Base-by-base conservation (phyloP, 2,329 filamentous ascomycete species). In the Ceratocystis huliohia region DNA sequence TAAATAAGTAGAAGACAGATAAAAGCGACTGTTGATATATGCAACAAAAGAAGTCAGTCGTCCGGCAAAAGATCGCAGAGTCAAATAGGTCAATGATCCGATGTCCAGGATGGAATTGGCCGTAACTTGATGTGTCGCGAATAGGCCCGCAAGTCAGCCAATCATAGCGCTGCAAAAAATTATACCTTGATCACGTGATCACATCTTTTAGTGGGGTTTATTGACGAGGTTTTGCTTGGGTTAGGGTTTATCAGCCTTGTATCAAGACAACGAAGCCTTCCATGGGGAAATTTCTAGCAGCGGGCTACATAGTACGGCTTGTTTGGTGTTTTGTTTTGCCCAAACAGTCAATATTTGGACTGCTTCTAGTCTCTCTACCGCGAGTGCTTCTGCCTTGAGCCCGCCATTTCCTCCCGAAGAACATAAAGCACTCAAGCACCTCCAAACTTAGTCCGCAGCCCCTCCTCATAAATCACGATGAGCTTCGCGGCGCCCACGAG, bases 401-500 rank as follows among this genome's bases (percentile, higher is more conserved):
- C 10, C 53, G 2, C 28, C 6, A 37, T 15, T 20, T 53, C 10
- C 5, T 53, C 17, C 28, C 17, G 56, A 10, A 37, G 22, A 28
- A 28, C 17, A 28, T 3, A 37, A 59, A 25, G 22, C 53, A 13
- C 15, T 17, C 28, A 30, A 57, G 6, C 13, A 25, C 61, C 20
- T 50, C 41, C 7, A 44, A 33, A 13, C 22, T 46, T n/a, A 30
- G 56, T 20, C 50, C 30, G 50, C 25, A 8, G 15, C 30, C 28
- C 28, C 56, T 25, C 25, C 53, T 25, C 53, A 28, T 8, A 17
- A 4, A 30, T 20, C 66, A 66, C 61, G 64, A 71, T 71, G 70
- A 71, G 69, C 53, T 68, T 71, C 46, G 63, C 66, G 46, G 66
- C 70, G n/a, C 70, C 70, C 15, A 63, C 68, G 45, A 69, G 70